Conservation (phyloP, 1,284 basidiomycete genomes). For the Pseudomicrostroma phylloplanum region DNA sequence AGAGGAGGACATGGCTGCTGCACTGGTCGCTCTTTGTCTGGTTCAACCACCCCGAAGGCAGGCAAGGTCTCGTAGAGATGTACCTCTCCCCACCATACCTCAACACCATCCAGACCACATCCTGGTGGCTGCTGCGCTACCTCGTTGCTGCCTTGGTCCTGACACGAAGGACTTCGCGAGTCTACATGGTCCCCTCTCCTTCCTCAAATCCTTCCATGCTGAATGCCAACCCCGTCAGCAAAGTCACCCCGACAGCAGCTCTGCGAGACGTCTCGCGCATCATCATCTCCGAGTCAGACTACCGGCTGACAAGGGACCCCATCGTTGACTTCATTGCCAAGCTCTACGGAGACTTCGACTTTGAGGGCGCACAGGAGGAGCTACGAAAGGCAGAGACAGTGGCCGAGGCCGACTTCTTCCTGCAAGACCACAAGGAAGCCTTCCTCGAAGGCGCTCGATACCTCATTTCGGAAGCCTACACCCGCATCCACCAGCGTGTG, state of each 20-base stretch:
- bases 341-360: conserved; percentile 87
- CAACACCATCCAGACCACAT: conserved; percentile 94
- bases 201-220: conserved; percentile 25
- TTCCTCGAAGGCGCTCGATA: conserved; percentile 94
- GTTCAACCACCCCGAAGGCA: conserved; percentile 89
- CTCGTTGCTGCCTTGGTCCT: conserved; percentile 86
- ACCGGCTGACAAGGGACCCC: conserved; percentile 79
- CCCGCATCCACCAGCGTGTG: conserved; percentile 91
- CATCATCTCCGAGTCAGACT: conserved; percentile 44
- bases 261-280: conserved; percentile 46
- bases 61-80: conserved; percentile 88
- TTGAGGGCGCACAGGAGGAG: conserved; percentile 78
- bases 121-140: conserved; percentile 91
- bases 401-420: conserved; percentile 87
- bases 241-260: conserved; percentile 44
- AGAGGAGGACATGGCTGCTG: conserved; percentile 92
- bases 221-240: conserved; percentile 27
- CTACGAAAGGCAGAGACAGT: conserved; percentile 74
- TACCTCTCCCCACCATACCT: conserved; percentile 94
- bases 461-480: conserved; percentile 93
- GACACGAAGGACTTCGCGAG: conserved; percentile 62
- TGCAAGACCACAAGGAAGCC: conserved; percentile 78
- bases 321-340: conserved; percentile 88
- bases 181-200: conserved; percentile 39
- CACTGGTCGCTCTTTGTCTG: conserved; percentile 99